A percentile compares a stretch with the other conserved stretches of the same genome.
Conservation (phyloP, 75 land plant genomes). For the Isoetes taiwanensis region DNA sequence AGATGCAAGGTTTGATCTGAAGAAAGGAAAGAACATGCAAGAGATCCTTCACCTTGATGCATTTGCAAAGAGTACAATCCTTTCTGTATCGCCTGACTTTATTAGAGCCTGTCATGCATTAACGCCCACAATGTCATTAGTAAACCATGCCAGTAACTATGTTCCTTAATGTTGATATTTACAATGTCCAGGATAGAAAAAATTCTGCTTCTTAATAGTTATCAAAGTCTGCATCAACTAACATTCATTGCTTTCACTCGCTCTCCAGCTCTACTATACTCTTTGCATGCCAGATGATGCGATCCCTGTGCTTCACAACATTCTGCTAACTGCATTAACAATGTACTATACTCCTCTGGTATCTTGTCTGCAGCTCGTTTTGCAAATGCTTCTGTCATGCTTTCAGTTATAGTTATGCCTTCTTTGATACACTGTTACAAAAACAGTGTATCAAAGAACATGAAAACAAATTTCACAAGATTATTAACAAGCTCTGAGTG, state of each 20-base stretch:
- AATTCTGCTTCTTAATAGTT: not conserved
- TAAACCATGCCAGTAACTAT: not conserved
- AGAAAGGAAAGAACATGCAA: too few species aligned
- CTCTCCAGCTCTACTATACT: constrained; percentile 28
- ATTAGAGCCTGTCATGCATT: constrained; percentile 17
- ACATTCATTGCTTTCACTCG: constrained; percentile 30
- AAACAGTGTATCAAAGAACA: not conserved
- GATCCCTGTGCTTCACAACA: constrained; percentile 28
- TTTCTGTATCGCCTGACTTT: constrained; percentile 33
- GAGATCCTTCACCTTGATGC: constrained; percentile 22
- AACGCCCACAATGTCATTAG: not conserved
- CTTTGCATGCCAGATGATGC: constrained; percentile 28
- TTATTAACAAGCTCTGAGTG: not conserved
- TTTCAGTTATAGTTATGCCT: constrained; percentile 20
- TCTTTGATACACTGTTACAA: constrained; percentile 18
- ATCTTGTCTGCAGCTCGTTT: constrained; percentile 13
- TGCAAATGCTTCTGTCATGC: constrained; percentile 20
- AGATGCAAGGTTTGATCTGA: too few species aligned
- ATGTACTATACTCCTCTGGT: constrained; percentile 13
- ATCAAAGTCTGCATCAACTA: not conserved
- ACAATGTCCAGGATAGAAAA: not conserved
- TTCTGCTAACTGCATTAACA: constrained; percentile 16
- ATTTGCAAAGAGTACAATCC: constrained; percentile 26
- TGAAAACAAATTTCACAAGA: not conserved
- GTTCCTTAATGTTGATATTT: too few species aligned